A percentile compares a stretch with the other conserved stretches of the same genome.
Conservation (phyloP, 2,329 filamentous ascomycete species). For the Xylaria sp. region DNA sequence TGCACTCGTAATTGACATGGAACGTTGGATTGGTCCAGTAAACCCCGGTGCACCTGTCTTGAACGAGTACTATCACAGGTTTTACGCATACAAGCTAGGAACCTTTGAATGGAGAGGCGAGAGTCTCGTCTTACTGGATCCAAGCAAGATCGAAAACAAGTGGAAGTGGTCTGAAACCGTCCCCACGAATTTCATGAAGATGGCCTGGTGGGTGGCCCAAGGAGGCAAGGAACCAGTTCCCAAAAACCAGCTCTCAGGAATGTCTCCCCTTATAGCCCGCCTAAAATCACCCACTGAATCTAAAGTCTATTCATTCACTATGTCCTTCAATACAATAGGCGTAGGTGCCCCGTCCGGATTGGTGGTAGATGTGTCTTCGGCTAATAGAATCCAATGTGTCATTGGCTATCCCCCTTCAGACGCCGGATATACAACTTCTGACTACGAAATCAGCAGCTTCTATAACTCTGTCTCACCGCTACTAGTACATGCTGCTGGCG, state of each 20-base stretch:
- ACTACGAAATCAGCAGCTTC: not conserved
- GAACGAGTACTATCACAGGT: not conserved
- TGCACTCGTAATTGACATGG: not conserved
- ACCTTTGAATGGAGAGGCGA: constrained; percentile 7
- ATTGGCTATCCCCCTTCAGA: not conserved
- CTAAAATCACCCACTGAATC: not conserved
- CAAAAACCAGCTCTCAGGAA: not conserved
- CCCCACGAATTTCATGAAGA: constrained; percentile 10
- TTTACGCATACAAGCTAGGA: constrained; percentile 7
- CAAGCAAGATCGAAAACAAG: not conserved
- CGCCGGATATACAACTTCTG: not conserved
- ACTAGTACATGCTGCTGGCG: not conserved
- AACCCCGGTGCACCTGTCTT: not conserved
- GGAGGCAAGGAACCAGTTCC: not conserved
- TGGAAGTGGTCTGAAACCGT: not conserved
- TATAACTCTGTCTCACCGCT: not conserved
- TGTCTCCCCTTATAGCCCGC: not conserved
- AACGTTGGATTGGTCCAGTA: not conserved
- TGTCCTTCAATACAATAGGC: not conserved
- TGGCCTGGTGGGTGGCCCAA: not conserved
- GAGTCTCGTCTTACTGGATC: not conserved
- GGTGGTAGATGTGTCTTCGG: constrained; percentile 5
- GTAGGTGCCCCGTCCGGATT: not conserved
- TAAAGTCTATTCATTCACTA: not conserved
- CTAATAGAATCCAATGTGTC: not conserved